These are phyloP conservation scores for Neoconidiobolus thromboides DNA, from an alignment of 371 early-diverging fungal genomes.

Conservation along the genomic window DNA sequence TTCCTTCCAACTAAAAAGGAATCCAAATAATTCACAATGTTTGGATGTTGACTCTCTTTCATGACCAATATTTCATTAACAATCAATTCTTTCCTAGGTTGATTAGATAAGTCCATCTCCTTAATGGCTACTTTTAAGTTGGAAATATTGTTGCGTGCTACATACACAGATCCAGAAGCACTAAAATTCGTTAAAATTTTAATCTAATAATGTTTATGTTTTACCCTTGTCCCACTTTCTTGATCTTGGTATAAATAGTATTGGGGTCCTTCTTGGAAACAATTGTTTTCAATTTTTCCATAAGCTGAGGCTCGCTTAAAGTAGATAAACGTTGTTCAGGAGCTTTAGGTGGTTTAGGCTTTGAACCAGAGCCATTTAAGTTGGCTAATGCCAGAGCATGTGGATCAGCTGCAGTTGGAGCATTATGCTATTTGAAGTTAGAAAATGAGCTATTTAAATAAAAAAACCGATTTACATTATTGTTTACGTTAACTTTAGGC, in stretches of 20 bases:
- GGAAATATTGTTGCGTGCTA: conserved; percentile 44
- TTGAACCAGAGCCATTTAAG: conserved; percentile 11
- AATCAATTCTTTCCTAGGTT: conserved; percentile 85
- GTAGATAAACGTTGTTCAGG: conserved; percentile 52
- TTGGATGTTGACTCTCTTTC: conserved; percentile 85
- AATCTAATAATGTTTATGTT: not conserved
- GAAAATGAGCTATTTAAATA: not conserved
- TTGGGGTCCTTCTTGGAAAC: conserved; percentile 81
- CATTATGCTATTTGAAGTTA: not conserved
- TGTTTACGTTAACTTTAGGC: not conserved
- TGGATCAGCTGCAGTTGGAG: conserved; percentile 5
- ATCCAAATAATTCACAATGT: conserved; percentile 89
- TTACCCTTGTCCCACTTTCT: conserved; percentile 92
- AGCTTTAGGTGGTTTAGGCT: conserved; percentile 25
- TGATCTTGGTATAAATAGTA: conserved; percentile 63
- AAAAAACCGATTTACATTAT: not conserved
- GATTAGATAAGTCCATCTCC: conserved; percentile 84
- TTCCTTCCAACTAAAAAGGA: conserved; percentile 55
- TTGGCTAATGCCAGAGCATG: conserved; percentile 9
- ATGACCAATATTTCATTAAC: conserved; percentile 92
- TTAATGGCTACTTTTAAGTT: conserved; percentile 81
- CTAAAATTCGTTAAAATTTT: conserved; percentile 16
- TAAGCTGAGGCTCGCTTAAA: conserved; percentile 76
- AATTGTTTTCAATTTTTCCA: conserved; percentile 63
- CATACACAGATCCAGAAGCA: conserved; percentile 90